Evolutionary conservation across 2,329 filamentous ascomycete species (phyloP).

Genomic region (Pestalotiopsis fici): DNA sequence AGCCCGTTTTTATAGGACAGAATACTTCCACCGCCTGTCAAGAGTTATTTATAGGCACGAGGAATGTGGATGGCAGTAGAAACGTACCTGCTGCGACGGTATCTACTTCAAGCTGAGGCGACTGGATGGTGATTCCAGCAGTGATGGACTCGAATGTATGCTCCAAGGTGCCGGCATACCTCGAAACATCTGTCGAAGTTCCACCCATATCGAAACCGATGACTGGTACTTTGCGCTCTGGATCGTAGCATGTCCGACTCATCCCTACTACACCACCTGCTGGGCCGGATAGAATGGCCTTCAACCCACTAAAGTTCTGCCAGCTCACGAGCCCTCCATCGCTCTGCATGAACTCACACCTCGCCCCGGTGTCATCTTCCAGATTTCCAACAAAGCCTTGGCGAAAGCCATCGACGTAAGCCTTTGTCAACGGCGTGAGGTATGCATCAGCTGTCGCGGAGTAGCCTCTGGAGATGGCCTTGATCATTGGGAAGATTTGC

Average conservation of each 20-base stretch:
- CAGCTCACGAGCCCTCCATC: constrained; percentile 54
- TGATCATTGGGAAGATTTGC: constrained; percentile 20
- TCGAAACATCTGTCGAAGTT: constrained; percentile 74
- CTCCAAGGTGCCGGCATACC: constrained; percentile 55
- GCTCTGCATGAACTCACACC: constrained; percentile 29
- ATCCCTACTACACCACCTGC: constrained; percentile 80
- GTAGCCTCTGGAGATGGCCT: constrained; percentile 20
- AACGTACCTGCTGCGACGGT: constrained; percentile 64
- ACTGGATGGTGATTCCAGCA: constrained; percentile 77
- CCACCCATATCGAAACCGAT: constrained; percentile 80
- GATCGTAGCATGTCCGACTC: constrained; percentile 65
- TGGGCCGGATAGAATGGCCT: constrained; percentile 72
- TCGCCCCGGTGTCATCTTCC: constrained; percentile 1
- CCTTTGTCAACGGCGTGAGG: constrained; percentile 18
- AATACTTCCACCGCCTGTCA: constrained; percentile 65
- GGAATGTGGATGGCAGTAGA: too few relatives aligned
- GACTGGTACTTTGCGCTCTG: constrained; percentile 64
- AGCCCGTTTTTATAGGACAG: constrained; percentile 73
- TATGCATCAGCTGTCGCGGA: constrained; percentile 21
- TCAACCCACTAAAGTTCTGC: constrained; percentile 66
- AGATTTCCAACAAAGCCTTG: constrained; percentile 16
- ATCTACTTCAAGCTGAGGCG: constrained; percentile 79
- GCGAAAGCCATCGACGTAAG: constrained; percentile 18
- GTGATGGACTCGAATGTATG: constrained; percentile 29
- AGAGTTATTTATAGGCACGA: neutral